Evolutionary conservation across 179 eudicot genomes (phyloP).

Genomic region (Drosera spatulata): DNA sequence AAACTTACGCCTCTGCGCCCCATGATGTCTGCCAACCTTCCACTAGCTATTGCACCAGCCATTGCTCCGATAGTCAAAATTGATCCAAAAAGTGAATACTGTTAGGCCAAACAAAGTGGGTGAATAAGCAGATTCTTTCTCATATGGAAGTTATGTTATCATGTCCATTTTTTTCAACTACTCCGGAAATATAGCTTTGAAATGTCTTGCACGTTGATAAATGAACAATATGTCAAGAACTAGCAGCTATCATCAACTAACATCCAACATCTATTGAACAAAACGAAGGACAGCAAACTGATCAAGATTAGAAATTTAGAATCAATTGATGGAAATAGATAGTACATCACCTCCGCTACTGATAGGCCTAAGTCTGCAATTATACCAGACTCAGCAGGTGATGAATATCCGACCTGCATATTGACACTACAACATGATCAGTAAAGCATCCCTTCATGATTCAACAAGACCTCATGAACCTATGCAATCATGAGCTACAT

Average conservation of each 20-base stretch:
- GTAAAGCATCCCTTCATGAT: too few species aligned
- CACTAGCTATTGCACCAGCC: conserved; percentile 67
- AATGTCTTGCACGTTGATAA: background rate
- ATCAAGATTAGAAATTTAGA: background rate
- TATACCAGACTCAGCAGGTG: conserved; percentile 68
- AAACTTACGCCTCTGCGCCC: conserved; percentile 61
- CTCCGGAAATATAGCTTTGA: background rate
- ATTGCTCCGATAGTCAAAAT: conserved; percentile 72
- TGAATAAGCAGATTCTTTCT: background rate
- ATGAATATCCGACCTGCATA: conserved; percentile 64
- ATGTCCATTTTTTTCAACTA: background rate
- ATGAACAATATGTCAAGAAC: background rate
- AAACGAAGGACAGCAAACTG: background rate
- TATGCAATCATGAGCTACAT: too few species aligned
- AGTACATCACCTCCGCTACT: conserved; percentile 35
- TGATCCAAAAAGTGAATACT: conserved; percentile 73
- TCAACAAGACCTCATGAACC: too few species aligned
- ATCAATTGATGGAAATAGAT: background rate
- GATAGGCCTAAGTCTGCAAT: conserved; percentile 55
- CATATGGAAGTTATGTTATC: background rate
- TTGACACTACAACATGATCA: background rate
- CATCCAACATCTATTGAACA: background rate
- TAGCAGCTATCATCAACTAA: background rate
- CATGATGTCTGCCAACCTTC: conserved; percentile 49
- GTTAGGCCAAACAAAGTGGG: background rate